Evolutionary conservation across 495 filamentous ascomycete genomes (phyloP), one percentile per base, ranked within the genome.

Genomic region (Talaromyces stipitatus): DNA sequence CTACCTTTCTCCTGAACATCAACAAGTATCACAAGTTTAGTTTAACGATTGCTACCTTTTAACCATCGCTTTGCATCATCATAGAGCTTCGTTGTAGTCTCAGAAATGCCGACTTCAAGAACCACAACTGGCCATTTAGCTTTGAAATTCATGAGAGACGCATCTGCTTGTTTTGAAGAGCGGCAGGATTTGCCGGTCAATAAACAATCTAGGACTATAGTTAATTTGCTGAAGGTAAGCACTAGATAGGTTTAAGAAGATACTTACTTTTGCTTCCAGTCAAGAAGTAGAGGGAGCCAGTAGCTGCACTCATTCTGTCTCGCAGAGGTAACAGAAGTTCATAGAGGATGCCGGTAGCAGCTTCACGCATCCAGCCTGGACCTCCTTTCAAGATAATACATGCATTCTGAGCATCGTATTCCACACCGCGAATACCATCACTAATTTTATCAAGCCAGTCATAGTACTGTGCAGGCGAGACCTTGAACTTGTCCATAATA

Each of bases 391-490:
- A 29, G 50, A 33, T 26, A 52, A 52, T n/a, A 30, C 12, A 30
- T 32, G 24, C 26, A 18, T 52, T 4, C 23, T 48, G 45, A n/a
- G 50, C 50, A 52, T 52, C 50, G 23, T 33, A 32, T 26, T 29
- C 28, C 8, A 52, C 50, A 52, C 50, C 27, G 14, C 12, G 24
- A 23, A 52, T 50, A 50, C 24, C 16, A 23, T 50, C 27, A 52
- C 50, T 26, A 30, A 52, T 14, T 52, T 30, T 52, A 26, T 33
- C 50, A 29, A 52, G 50, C 27, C 50, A 52, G 50, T 52, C 23
- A 9, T 16, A 22, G 23, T 52, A 52, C 24, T 30, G 14, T 10
- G 24, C 28, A 29, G 50, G 50, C n/a, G 24, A 30, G 16, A 32
- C 16, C 27, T 52, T 52, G 50, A 52, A 52, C 14, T 6, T 32